These are phyloP conservation scores for Epichloe sibirici DNA, from an alignment of 2,329 filamentous ascomycete species.

Conservation along the genomic window DNA sequence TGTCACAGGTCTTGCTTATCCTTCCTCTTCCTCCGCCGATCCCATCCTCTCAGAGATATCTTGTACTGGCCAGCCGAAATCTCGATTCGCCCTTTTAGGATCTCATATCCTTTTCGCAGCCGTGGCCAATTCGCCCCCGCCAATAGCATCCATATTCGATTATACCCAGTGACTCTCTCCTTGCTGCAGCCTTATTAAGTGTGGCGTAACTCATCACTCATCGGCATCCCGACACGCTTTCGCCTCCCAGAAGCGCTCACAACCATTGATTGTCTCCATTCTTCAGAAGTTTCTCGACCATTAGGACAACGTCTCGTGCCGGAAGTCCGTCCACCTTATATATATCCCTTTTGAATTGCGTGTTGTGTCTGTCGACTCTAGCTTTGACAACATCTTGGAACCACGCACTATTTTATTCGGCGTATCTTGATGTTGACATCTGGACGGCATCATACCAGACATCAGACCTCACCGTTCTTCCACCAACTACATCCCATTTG, in stretches of 20 bases:
- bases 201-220: neutral
- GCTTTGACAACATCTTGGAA: neutral
- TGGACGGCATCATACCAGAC: neutral
- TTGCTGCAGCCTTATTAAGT: neutral
- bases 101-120: neutral
- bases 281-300: neutral
- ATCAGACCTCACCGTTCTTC: neutral
- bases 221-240: neutral
- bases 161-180: neutral
- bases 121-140: neutral
- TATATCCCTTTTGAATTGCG: neutral
- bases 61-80: neutral
- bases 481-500: neutral
- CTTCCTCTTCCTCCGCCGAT: neutral
- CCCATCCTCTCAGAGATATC: neutral
- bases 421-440: slow-evolving; percentile 9
- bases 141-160: neutral
- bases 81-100: neutral
- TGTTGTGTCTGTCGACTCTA: neutral
- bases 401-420: neutral
- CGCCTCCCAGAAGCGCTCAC: neutral
- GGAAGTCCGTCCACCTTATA: neutral
- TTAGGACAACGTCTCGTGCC: neutral
- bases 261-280: neutral
- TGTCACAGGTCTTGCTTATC: neutral